A percentile compares a stretch with the other conserved stretches of the same genome.
Conservation (phyloP, 2,329 filamentous ascomycete species). For the Coccinonectria pachysandricola region DNA sequence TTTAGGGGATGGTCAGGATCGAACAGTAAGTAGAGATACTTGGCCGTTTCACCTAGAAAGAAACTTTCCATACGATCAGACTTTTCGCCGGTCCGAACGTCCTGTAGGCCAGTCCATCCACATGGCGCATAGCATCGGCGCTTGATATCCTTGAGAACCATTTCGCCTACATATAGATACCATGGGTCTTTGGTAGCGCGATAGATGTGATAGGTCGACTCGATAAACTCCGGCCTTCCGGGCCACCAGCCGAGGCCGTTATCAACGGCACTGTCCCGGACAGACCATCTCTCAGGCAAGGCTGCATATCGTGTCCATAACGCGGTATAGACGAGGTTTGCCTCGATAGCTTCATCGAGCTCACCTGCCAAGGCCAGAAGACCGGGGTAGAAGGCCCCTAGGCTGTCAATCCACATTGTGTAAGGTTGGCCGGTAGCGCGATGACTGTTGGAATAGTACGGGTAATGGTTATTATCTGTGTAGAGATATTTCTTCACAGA, state of each 20-base stretch:
- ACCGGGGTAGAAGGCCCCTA: slow-evolving; percentile 92
- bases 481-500: slow-evolving; percentile 90
- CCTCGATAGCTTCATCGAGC: slow-evolving; percentile 80
- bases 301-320: slow-evolving; percentile 94
- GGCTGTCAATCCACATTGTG: slow-evolving; percentile 90
- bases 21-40: slow-evolving; percentile 90
- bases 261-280: slow-evolving; percentile 73
- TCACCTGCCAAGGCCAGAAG: slow-evolving; percentile 78
- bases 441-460: slow-evolving; percentile 88
- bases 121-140: slow-evolving; percentile 82
- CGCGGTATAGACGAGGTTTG: slow-evolving; percentile 82
- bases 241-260: slow-evolving; percentile 89
- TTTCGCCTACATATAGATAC: slow-evolving; percentile 93
- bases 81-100: slow-evolving; percentile 73
- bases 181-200: slow-evolving; percentile 87
- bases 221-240: slow-evolving; percentile 89
- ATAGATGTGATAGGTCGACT: slow-evolving; percentile 95
- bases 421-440: slow-evolving; percentile 77
- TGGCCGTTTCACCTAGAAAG: slow-evolving; percentile 91
- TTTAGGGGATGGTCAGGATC: slow-evolving; percentile 81
- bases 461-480: slow-evolving; percentile 64
- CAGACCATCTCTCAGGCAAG: slow-evolving; percentile 88
- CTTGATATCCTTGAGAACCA: slow-evolving; percentile 83
- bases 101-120: slow-evolving; percentile 84
- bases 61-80: slow-evolving; percentile 98